Base-by-base conservation (phyloP, 257 asterid species). In the Nicotiana noctiflora region DNA sequence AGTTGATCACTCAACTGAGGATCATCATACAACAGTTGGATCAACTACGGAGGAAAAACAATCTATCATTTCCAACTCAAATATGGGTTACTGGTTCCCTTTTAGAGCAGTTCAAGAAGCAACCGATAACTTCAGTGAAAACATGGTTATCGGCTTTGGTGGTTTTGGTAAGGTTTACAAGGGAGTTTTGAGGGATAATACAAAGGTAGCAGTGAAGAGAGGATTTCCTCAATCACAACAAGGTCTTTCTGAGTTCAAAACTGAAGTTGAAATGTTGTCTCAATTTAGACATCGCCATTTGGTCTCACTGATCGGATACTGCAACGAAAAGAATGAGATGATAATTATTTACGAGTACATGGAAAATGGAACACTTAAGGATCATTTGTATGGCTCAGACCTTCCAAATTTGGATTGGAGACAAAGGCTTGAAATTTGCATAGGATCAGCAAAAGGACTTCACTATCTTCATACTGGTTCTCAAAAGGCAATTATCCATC, bases 391-490 rank as follows among this genome's bases (percentile, higher is more conserved):
- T 51, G 87, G 86, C 9, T 76, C 81, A 3, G 84, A 65, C 31
- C 79, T 56, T 34, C 87, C 90, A 0, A 81, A 83, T 63, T 64
- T 88, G 80, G 82, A 21, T 27, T 88, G 90, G 90, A 79, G 70
- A 70, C 81, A 84, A 15, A 77, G 87, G 87, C 86, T 88, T 9
- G 86, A 88, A 80, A 88, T 88, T 75, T 88, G 87, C 89, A 82
- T 88, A 55, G 90, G 87, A 56, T 83, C 90, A 32, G 90, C 90
- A 5, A 83, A 84, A 67, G 89, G 90, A n/a, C 89, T 88, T 85
- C 89, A 88, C 80, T 88, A 88, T 76, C 89, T 85, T 18, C 90
- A 88, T 31, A 88, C 90, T 0, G 89, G 90, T 63, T 83, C 89
- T 13, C 81, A 53, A 0, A 84, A 82, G 62, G 83, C 87, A 14